Conservation (phyloP, 306 rosid genomes). For the Canavalia ensiformis region DNA sequence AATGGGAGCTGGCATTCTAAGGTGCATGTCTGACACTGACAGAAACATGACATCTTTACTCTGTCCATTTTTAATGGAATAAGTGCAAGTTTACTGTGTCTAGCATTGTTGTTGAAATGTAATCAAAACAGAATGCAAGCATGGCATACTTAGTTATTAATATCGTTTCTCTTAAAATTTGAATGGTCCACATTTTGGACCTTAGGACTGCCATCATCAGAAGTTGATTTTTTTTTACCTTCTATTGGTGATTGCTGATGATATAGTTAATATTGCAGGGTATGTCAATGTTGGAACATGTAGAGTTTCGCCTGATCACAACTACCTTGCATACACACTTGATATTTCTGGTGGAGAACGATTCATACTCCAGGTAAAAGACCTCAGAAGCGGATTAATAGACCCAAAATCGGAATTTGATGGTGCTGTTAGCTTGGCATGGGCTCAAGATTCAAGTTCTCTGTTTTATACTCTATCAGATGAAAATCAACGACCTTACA, state of each 20-base stretch:
- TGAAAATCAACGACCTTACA: slow-evolving; percentile 93
- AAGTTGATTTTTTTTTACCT: background rate
- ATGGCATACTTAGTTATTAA: background rate
- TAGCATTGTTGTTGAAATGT: background rate
- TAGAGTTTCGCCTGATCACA: slow-evolving; percentile 87
- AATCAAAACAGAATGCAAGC: slow-evolving; percentile 1
- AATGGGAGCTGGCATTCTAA: background rate
- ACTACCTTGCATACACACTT: slow-evolving; percentile 83
- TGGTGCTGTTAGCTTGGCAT: slow-evolving; percentile 87
- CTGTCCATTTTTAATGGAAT: background rate
- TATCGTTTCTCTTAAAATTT: slow-evolving; percentile 18
- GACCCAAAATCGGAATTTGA: slow-evolving; percentile 61
- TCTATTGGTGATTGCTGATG: slow-evolving; percentile 25
- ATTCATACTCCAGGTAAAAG: slow-evolving; percentile 83
- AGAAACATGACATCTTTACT: slow-evolving; percentile 19
- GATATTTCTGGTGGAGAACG: slow-evolving; percentile 80
- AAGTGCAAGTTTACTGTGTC: background rate
- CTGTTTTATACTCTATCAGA: slow-evolving; percentile 82
- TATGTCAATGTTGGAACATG: slow-evolving; percentile 95
- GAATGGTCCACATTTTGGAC: background rate
- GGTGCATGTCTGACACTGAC: background rate
- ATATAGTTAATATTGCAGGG: slow-evolving; percentile 61
- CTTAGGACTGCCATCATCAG: background rate
- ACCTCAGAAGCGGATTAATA: slow-evolving; percentile 70
- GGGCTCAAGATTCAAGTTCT: slow-evolving; percentile 76